A percentile compares a stretch with the other conserved stretches of the same genome.
phyloP scores from a whole-genome alignment of 352 stramenopile genomes.

The Phytophthora brassicae region DNA sequence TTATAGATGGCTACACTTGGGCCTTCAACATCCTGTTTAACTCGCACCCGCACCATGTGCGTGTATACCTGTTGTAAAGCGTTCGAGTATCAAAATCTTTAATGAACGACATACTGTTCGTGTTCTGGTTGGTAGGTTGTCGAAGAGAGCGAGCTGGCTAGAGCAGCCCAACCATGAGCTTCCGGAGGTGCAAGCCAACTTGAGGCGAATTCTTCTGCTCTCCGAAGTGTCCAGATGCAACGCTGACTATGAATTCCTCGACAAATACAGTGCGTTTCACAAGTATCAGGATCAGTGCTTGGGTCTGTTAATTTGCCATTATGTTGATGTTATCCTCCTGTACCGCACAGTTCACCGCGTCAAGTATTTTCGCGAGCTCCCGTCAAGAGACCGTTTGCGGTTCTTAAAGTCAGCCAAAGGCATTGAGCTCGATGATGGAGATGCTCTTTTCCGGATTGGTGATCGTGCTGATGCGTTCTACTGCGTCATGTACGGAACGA shows the following conservation, averaged over 20 bases:
- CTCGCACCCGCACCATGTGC: constrained; percentile 12
- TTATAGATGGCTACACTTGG: constrained; percentile 16
- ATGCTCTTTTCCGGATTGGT: constrained; percentile 70
- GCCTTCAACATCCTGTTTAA: background rate
- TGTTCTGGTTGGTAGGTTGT: constrained; percentile 9
- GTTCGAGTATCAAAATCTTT: background rate
- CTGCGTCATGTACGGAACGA: constrained; percentile 72
- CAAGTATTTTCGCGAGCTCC: constrained; percentile 67
- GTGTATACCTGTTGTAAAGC: background rate
- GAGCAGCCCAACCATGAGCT: constrained; percentile 36
- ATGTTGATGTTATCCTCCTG: background rate
- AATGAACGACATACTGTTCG: background rate
- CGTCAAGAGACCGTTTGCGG: constrained; percentile 47
- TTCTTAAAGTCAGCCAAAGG: constrained; percentile 70
- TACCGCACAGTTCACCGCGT: constrained; percentile 47
- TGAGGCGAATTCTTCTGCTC: constrained; percentile 51
- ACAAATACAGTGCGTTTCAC: constrained; percentile 53
- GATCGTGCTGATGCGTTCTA: constrained; percentile 76
- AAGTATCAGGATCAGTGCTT: no score
- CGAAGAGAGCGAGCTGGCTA: constrained; percentile 23
- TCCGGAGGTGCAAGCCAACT: constrained; percentile 39
- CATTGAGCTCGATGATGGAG: constrained; percentile 60
- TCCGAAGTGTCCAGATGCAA: constrained; percentile 41
- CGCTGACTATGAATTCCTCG: constrained; percentile 70
- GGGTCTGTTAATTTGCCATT: no score